phyloP scores from a whole-genome alignment of 1,284 basidiomycete genomes.

The Tilletia setariae region DNA sequence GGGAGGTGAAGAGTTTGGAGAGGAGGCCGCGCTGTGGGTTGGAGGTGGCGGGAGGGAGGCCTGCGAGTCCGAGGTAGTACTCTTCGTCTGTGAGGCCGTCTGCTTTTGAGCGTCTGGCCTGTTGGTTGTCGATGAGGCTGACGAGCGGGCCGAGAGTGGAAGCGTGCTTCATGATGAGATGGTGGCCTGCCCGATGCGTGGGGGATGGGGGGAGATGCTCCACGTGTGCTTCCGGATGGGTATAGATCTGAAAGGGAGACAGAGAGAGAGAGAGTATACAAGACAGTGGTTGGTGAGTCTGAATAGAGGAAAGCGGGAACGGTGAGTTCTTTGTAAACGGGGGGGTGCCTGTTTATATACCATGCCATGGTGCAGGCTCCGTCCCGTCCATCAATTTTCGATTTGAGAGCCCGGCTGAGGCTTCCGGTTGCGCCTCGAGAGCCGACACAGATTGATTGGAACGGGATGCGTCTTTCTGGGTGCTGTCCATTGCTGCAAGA shows the following conservation, averaged over 20 bases:
- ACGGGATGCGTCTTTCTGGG: no score
- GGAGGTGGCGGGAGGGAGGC: not conserved
- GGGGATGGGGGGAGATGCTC: not conserved
- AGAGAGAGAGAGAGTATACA: not conserved
- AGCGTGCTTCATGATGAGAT: not conserved
- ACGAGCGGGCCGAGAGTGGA: not conserved
- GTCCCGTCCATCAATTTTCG: no score
- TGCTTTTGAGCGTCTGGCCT: not conserved
- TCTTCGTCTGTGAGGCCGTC: slow-evolving; percentile 10
- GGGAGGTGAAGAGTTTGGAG: not conserved
- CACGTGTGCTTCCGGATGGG: not conserved
- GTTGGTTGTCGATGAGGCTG: slow-evolving; percentile 11
- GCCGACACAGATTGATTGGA: no score
- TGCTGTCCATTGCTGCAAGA: no score
- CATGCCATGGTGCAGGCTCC: no score
- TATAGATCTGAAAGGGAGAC: not conserved
- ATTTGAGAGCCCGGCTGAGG: no score
- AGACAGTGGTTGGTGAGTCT: not conserved
- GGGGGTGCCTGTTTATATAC: no score
- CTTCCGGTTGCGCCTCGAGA: no score
- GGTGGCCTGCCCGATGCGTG: no score
- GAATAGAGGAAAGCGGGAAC: not conserved
- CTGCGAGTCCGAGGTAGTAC: not conserved
- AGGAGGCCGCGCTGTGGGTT: not conserved
- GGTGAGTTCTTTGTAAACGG: no score